A percentile compares a stretch with the other conserved stretches of the same genome.
Evolutionary conservation across 2,329 filamentous ascomycete genomes (phyloP).

Genomic region (Diaporthe ampelina): DNA sequence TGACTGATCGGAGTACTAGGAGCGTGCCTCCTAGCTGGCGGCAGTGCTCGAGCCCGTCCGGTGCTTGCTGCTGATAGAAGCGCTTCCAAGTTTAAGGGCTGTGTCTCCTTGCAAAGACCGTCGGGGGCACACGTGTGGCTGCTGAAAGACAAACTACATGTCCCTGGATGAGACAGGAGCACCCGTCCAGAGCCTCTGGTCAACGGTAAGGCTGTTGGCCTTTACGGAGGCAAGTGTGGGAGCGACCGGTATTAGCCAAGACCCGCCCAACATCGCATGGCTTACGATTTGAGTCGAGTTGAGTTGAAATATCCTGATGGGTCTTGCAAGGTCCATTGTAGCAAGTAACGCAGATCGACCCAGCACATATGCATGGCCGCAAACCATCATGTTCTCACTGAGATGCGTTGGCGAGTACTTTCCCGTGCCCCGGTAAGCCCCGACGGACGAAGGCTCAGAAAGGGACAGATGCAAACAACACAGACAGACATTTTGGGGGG

Average conservation of each 20-base stretch:
- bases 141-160: not conserved
- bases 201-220: not conserved
- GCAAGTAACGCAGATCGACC: not conserved
- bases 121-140: too few relatives aligned
- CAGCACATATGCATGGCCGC: not conserved
- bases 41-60: too few relatives aligned
- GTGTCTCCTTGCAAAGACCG: too few relatives aligned
- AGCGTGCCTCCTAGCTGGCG: too few relatives aligned
- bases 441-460: too few relatives aligned
- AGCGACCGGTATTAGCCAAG: not conserved
- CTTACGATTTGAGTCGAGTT: not conserved
- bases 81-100: too few relatives aligned
- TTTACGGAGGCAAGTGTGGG: not conserved
- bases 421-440: not conserved
- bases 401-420: not conserved
- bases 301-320: not conserved
- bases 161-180: constrained; percentile 4
- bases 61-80: not conserved
- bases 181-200: not conserved
- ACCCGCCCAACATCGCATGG: too few relatives aligned
- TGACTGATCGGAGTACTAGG: too few relatives aligned
- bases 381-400: too few relatives aligned
- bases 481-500: too few relatives aligned
- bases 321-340: not conserved
- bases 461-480: not conserved